Percentiles rank a stretch among this genome's conserved stretches.
phyloP scores from a whole-genome alignment of 129 eudicot species.

The Saussurea involucrata region DNA sequence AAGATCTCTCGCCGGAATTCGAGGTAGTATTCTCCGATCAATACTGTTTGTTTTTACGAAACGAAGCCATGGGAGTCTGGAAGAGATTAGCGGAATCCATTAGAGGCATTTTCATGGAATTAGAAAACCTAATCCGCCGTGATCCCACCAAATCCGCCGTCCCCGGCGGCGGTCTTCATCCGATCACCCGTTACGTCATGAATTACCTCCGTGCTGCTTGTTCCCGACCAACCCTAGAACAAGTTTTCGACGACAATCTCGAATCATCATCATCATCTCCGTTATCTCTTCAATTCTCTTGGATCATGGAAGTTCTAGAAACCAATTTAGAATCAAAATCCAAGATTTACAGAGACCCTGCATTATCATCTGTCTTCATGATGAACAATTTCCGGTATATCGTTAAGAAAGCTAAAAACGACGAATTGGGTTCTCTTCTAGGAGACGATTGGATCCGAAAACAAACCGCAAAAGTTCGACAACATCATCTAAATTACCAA shows the following conservation, averaged over 20 bases:
- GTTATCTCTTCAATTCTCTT: constrained; percentile 68
- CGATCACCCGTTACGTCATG: constrained; percentile 95
- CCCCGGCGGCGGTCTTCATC: constrained; percentile 96
- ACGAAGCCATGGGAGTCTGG: constrained; percentile 74
- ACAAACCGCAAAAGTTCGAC: constrained; percentile 77
- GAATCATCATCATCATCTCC: constrained; percentile 37
- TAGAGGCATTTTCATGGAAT: constrained; percentile 82
- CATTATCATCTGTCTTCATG: constrained; percentile 75
- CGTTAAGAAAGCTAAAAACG: constrained; percentile 74
- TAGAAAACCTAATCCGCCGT: constrained; percentile 84
- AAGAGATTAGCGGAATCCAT: constrained; percentile 79
- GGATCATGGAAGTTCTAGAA: constrained; percentile 94
- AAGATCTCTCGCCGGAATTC: constrained; percentile 82
- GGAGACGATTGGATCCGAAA: constrained; percentile 95
- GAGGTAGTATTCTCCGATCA: constrained; percentile 76
- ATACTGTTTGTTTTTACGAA: constrained; percentile 57
- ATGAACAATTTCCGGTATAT: constrained; percentile 95
- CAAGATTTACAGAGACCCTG: constrained; percentile 65
- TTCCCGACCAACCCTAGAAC: constrained; percentile 58
- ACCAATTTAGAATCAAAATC: constrained; percentile 83
- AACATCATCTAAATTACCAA: constrained; percentile 70
- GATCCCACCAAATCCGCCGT: constrained; percentile 81
- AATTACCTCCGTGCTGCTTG: constrained; percentile 92
- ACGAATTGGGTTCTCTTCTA: constrained; percentile 64
- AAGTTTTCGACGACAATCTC: constrained; percentile 70